phyloP scores from a whole-genome alignment of 1,284 basidiomycete genomes.

The Ustanciosporium gigantosporum region DNA sequence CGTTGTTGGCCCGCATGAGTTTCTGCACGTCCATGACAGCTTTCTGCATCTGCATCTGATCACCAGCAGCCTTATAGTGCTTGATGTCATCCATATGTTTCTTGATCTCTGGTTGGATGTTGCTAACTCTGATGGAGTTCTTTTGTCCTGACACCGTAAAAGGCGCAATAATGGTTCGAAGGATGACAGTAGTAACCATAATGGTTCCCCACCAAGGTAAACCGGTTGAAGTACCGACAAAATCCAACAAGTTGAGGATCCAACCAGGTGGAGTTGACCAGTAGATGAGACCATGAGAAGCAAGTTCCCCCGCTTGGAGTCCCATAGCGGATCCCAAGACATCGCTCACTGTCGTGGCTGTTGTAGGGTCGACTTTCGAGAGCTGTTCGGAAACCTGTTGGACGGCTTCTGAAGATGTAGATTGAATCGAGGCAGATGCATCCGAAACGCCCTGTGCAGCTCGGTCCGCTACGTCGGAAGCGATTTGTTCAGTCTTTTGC shows the following conservation, averaged over 20 bases:
- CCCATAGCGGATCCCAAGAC: constrained; percentile 17
- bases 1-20: constrained; percentile 73
- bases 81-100: constrained; percentile 67
- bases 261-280: constrained; percentile 65
- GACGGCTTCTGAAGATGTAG: constrained; percentile 8
- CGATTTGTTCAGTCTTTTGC: constrained; percentile 4
- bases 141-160: constrained; percentile 71
- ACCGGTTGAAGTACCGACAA: constrained; percentile 73
- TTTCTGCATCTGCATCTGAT: constrained; percentile 68
- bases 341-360: constrained; percentile 30
- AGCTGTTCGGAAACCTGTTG: constrained; percentile 11
- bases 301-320: constrained; percentile 77
- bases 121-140: constrained; percentile 73
- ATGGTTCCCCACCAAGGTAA: constrained; percentile 66
- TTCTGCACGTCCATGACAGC: constrained; percentile 68
- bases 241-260: constrained; percentile 71
- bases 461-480: constrained; percentile 5
- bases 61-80: constrained; percentile 64
- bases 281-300: constrained; percentile 72
- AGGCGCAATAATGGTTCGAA: constrained; percentile 74
- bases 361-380: constrained; percentile 19
- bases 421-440: constrained; percentile 7
- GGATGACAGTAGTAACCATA: constrained; percentile 71
- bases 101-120: constrained; percentile 69
- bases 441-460: constrained; percentile 20